Base-by-base conservation (phyloP, 345 rosid species). In the Acer negundo region DNA sequence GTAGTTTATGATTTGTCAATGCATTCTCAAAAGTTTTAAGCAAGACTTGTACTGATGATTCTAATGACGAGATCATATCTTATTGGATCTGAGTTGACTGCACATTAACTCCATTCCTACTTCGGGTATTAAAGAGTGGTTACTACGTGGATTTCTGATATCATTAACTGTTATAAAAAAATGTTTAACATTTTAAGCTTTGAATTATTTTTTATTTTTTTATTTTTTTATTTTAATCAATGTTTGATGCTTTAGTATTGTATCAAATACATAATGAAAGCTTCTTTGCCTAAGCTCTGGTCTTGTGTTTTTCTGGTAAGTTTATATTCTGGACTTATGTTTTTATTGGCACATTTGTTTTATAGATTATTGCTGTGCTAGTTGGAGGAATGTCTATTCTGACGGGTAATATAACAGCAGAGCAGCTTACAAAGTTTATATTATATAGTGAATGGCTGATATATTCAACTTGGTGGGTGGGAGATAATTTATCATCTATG, bases 401-500 rank as follows among this genome's bases (percentile, higher is more conserved):
- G 79, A 87, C 83, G 70, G 99, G 98, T 82, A 91, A 82, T 74
- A 89, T 92, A 82, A 91, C 99, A 58, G 93, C 97, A 35, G 99
- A 95, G 91, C 82, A 92, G 83, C 98, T 95, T 76, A 93, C 98
- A 1, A 95, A 95, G 87, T 95, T 90, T 84, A 86, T 95, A 86
- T 78, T 95, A 79, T 95, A 95, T 81, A 93, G 98, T 76, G 99
- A 95, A 81, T 93, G 98, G 99, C 86, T 95, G 84, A 93, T 95
- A 77, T 95, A 89, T 81, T 92, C 99, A 73, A 92, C 98, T 56
- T 95, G 98, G 98, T 93, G 95, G 97, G 93, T 91, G 70, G 98
- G 98, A 70, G 99, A 95, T 87, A 95, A 89, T 82, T 74, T 96
- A 82, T 93, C 97, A 31, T 85, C 90, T 61, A 78, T 96, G 82